Evolutionary conservation across 495 filamentous ascomycete species (phyloP).

Genomic region (Trichoderma erinaceum): DNA sequence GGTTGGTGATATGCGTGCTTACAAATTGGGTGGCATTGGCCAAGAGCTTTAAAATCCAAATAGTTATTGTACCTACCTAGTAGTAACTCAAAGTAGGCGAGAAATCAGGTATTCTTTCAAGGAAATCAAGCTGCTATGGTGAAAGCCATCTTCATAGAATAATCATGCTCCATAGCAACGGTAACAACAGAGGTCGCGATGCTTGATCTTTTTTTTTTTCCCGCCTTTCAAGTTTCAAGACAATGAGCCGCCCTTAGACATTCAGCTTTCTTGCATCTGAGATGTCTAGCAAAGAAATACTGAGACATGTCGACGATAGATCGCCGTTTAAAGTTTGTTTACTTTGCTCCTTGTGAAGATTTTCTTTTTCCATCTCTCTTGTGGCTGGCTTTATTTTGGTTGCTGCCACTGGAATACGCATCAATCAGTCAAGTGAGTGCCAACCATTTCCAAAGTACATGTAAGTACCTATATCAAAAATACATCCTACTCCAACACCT

Average conservation of each 20-base stretch:
- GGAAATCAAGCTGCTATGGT: not conserved
- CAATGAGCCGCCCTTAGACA: not conserved
- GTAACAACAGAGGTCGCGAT: not conserved
- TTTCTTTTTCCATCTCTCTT: not conserved
- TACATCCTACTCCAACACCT: no score
- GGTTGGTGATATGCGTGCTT: no score
- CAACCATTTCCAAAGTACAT: no score
- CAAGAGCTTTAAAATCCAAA: no score
- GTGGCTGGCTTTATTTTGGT: not conserved
- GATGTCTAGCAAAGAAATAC: not conserved
- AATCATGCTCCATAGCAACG: not conserved
- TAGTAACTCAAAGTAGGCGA: not conserved
- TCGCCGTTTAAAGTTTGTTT: not conserved
- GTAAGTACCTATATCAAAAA: no score
- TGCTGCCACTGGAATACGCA: no score
- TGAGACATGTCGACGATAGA: not conserved
- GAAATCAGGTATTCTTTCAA: not conserved
- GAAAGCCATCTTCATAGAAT: not conserved
- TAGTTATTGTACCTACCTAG: no score
- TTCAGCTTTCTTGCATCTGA: not conserved
- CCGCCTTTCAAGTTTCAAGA: not conserved
- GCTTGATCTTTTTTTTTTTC: no score
- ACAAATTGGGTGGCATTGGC: no score
- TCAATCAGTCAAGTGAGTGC: no score
- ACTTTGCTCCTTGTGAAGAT: not conserved